Base-by-base conservation (phyloP, 2,329 filamentous ascomycete genomes). In the Alternaria brassicicola region DNA sequence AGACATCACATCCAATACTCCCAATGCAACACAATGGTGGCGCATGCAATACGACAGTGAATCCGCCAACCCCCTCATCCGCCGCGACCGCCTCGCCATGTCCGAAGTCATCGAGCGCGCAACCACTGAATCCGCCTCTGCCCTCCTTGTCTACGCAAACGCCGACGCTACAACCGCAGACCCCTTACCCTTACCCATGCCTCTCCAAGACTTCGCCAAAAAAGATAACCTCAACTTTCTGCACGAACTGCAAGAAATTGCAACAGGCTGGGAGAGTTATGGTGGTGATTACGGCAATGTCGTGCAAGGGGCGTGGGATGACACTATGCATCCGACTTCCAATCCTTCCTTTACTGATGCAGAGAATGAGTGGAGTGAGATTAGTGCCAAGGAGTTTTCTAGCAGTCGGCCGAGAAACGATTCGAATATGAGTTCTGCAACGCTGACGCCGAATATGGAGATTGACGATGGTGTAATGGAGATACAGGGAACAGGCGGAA, bases 101-200 rank as follows among this genome's bases (percentile, higher is more conserved):
- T 76, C 80, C 41, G 82, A 86, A 57, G 86, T 88, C 9, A 79
- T 88, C 50, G 75, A 81, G 63, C 78, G 85, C 62, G 82, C 83
- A 52, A 79, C 78, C 23, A 78, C 81, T 33, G 85, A 88, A 63
- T 80, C 81, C 51, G 79, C 75, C 30, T 81, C 78, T 8, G 84
- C 82, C 2, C 72, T 89, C 1, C 79, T 89, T 9, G 82, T 89
- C 3, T 89, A 88, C 68, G 86, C 85, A 19, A 86, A 81, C 64
- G 81, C 84, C 3, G 68, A 69, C 12, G 76, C 76, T 1, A 65
- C 63, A 6, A 62, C 66, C 9, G 49, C 61, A 21, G 42, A 58
- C 4, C 63, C 56, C 6, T 26, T 63, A 3, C 68, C 68, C 5
- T 58, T 76, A 3, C 51, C 74, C 15, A 64, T 66, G 21, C 61